Conservation (phyloP, 495 filamentous ascomycete species). For the Aspergillus indologenus region DNA sequence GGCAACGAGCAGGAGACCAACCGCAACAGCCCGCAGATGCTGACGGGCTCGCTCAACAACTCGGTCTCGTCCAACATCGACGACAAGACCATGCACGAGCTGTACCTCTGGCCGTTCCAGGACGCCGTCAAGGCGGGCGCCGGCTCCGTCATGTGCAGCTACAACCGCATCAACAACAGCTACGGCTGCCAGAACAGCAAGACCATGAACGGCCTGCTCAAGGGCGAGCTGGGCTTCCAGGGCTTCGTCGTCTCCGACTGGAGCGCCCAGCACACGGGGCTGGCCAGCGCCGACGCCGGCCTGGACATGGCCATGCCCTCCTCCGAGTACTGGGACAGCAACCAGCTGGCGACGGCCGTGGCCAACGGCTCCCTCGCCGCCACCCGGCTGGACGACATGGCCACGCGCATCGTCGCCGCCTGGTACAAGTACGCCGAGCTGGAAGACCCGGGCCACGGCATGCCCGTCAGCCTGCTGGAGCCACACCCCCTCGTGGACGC, state of each 20-base stretch:
- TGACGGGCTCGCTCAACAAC: neutral
- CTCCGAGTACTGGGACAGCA: slow-evolving; percentile 46
- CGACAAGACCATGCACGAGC: slow-evolving; percentile 3
- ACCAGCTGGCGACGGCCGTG: slow-evolving; percentile 34
- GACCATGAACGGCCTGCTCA: slow-evolving; percentile 60
- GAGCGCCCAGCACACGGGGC: slow-evolving; percentile 54
- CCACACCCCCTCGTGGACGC: slow-evolving; percentile 59
- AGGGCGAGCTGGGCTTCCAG: slow-evolving; percentile 78
- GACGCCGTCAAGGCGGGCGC: slow-evolving; percentile 4
- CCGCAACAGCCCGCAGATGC: neutral
- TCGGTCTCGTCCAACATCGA: slow-evolving; percentile 7
- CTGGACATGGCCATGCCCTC: slow-evolving; percentile 49
- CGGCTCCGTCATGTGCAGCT: slow-evolving; percentile 6
- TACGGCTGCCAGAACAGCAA: slow-evolving; percentile 6
- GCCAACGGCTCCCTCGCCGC: slow-evolving; percentile 41
- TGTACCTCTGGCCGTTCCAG: slow-evolving; percentile 6
- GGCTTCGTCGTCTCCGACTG: slow-evolving; percentile 61
- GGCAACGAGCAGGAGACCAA: slow-evolving; percentile 5
- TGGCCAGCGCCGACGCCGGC: slow-evolving; percentile 50
- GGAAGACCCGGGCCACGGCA: slow-evolving; percentile 35
- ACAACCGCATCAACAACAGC: slow-evolving; percentile 5
- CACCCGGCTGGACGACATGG: slow-evolving; percentile 55
- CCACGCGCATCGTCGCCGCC: slow-evolving; percentile 39
- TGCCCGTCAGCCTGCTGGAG: slow-evolving; percentile 60
- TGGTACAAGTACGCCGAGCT: slow-evolving; percentile 49